A percentile compares a stretch with the other conserved stretches of the same genome.
These are phyloP conservation scores for Fraxinus excelsior DNA, from an alignment of 257 asterid genomes.

Conservation along the genomic window DNA sequence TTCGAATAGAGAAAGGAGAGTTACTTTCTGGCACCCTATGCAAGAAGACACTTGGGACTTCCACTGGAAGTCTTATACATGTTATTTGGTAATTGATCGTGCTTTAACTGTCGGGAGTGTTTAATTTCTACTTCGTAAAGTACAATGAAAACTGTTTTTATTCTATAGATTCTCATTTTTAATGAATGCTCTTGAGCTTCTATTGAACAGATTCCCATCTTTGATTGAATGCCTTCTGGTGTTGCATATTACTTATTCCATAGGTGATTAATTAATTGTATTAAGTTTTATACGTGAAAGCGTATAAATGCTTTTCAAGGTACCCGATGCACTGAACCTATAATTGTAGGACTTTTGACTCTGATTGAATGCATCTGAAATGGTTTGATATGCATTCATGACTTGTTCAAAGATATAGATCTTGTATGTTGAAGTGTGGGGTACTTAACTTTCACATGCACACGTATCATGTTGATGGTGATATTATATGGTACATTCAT, in stretches of 20 bases:
- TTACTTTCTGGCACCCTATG: constrained; percentile 92
- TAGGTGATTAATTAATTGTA: background rate
- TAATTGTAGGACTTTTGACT: background rate
- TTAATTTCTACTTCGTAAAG: background rate
- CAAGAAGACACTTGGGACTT: constrained; percentile 97
- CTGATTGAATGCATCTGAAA: background rate
- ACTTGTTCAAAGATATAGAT: background rate
- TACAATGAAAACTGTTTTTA: background rate
- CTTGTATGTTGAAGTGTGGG: background rate
- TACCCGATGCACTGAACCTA: background rate
- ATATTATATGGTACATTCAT: background rate
- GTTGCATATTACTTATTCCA: background rate
- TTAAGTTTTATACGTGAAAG: background rate
- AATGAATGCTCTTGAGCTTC: background rate
- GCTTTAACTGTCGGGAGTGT: background rate
- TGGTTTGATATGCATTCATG: background rate
- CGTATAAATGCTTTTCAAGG: background rate
- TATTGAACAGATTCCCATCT: background rate
- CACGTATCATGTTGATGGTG: constrained; percentile 1
- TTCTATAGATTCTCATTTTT: background rate
- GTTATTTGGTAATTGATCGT: constrained; percentile 70
- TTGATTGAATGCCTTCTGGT: background rate
- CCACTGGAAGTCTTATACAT: constrained; percentile 95
- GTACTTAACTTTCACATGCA: background rate
- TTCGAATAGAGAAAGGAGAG: constrained; percentile 95